A percentile compares a stretch with the other conserved stretches of the same genome.
phyloP scores from a whole-genome alignment of 2,329 filamentous ascomycete genomes.

The Lasiodiplodia theobromae region DNA sequence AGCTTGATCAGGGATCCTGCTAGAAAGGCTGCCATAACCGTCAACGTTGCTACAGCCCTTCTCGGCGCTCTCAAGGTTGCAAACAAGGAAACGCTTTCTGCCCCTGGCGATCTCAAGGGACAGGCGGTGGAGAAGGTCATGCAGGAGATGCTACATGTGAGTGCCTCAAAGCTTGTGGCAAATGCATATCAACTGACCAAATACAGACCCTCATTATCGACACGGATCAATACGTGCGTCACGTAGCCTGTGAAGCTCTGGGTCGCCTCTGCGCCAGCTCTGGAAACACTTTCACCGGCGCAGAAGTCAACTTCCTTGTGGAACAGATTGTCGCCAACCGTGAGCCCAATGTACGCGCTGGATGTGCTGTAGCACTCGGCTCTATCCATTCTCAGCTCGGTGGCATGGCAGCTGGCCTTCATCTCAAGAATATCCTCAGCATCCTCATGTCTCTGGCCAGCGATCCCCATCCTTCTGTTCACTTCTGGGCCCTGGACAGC shows the following conservation, averaged over 20 bases:
- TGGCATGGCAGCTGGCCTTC: conserved; percentile 95
- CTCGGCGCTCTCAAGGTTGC: conserved; percentile 83
- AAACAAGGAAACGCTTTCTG: conserved; percentile 77
- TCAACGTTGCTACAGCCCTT: conserved; percentile 86
- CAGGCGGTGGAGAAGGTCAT: conserved; percentile 77
- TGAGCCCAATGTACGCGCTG: conserved; percentile 90
- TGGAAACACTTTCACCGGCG: conserved; percentile 86
- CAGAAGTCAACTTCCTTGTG: conserved; percentile 88
- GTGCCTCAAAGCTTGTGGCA: conserved; percentile 48
- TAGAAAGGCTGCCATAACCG: conserved; percentile 85
- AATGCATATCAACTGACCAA: conserved; percentile 25
- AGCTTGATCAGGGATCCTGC: conserved; percentile 84
- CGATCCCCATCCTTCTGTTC: conserved; percentile 92
- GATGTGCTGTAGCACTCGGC: conserved; percentile 91
- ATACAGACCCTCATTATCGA: conserved; percentile 75
- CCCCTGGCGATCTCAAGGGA: conserved; percentile 75
- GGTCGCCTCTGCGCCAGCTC: conserved; percentile 84
- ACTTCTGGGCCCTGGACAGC: conserved; percentile 95
- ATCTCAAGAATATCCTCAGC: conserved; percentile 95
- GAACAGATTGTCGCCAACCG: conserved; percentile 94
- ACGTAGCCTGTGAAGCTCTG: conserved; percentile 82
- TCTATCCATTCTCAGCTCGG: conserved; percentile 95
- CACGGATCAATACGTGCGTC: conserved; percentile 84
- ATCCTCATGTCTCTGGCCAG: conserved; percentile 98
- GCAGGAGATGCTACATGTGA: conserved; percentile 76